Base-by-base conservation (phyloP, 176 grass and related monocot species). In the Luzula sylvatica region DNA sequence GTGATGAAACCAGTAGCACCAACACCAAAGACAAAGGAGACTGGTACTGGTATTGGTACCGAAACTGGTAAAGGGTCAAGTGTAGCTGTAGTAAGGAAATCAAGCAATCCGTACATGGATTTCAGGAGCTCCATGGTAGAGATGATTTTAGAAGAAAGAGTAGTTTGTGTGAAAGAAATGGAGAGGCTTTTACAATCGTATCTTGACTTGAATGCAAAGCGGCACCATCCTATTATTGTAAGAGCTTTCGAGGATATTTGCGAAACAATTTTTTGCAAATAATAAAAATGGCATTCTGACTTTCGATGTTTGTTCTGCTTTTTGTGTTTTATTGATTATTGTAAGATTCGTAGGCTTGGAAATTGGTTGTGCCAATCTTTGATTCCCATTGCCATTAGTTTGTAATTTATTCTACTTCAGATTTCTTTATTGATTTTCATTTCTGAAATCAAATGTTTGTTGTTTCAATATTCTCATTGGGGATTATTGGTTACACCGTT, bases 51-150 rank as follows among this genome's bases (percentile, higher is more conserved):
- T 57, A 57, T 2, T 42, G 38, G 21, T 21, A 27, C 26, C 15
- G 24, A 39, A 26, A 38, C 29, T 15, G 44, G 4, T 20, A 44
- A 7, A 8, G 42, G 51, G 6, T 27, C 15, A 1, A 74, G 67
- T 53, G 52, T 58, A 20, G 80, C 84, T 2, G 80, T 96, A 38
- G 90, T 96, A 53, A 96, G 89, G 74, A 73, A 64, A 3, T 86
- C 90, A 16, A 78, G 74, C 44, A 75, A 96, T 45, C 90, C 90
- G 3, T 96, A 86, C 50, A 25, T 61, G 50, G 90, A 96, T 30
- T 96, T 96, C 77, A 75, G 81, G 58, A 79, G 80, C 38, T 96
- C 90, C 26, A 96, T 96, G 90, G 84, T 79, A 56, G 90, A 96
- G 70, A 96, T 96, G 90, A 70, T 96, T 29, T 59, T 82, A 66